Evolutionary conservation across 2,329 filamentous ascomycete species (phyloP), one percentile per base, ranked within the genome.

Genomic region (Epichloe uncinata): DNA sequence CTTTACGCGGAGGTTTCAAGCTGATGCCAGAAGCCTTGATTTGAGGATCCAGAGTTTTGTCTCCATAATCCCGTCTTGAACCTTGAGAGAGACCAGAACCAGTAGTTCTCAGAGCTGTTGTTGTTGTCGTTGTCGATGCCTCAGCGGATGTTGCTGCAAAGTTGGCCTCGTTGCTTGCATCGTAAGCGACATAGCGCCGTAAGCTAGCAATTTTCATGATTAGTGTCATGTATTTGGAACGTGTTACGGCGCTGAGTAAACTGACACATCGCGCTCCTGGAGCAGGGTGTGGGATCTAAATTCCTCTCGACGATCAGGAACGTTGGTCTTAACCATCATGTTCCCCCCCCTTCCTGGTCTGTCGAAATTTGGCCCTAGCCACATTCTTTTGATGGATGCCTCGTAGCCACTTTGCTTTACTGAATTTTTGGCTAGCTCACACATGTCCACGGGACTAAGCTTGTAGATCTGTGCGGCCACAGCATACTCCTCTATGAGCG

Each of bases 401-500:
- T 98, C 93, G 61, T 95, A 98, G 6, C 93, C 93, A 63, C 88
- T 95, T 65, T 98, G 93, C 59, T 84, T 81, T 40, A 98, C 93
- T 9, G 88, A 95, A 64, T 97, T 91, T 69, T 95, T 95, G 22
- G 93, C 93, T 51, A 98, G 69, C 69, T 98, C 93, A 63, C 93
- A 97, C 93, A 98, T 98, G 61, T 98, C 93, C 4, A 97, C 90
- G 1, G 91, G 85, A 61, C 84, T 94, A 38, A 98, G 79, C 69
- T 97, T 97, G 72, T 97, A 98, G 52, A 98, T 98, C 68, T 98
- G 93, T 4, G 93, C 93, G 3, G 93, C 93, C 8, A 98, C 93
- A 0, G 91, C 90, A 62, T 98, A 98, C 63, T 98, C 93, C 66
- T 98, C 93, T 57, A 98, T 98, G 51, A 98, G 70, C 1, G 93